Conservation (phyloP, 1,284 basidiomycete genomes). For the Trametes polyzona region DNA sequence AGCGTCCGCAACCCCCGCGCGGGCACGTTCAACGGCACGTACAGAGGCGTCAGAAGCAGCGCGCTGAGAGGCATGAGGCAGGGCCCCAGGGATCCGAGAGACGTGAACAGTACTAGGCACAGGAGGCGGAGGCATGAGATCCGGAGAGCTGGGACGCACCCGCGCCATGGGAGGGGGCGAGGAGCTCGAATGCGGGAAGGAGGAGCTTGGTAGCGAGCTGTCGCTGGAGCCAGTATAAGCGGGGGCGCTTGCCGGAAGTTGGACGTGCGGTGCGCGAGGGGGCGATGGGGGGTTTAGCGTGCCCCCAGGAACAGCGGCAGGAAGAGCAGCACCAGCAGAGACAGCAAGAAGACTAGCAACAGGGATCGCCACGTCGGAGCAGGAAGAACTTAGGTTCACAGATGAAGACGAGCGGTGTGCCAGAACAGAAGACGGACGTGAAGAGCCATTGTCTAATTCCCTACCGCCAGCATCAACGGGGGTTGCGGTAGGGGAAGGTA, state of each 20-base stretch:
- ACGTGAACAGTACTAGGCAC: slow-evolving; percentile 8
- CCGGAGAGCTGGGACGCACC: slow-evolving; percentile 6
- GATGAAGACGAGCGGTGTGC: slow-evolving; percentile 16
- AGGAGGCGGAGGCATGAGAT: slow-evolving; percentile 26
- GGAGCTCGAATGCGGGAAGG: slow-evolving; percentile 15
- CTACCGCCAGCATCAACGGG: neutral
- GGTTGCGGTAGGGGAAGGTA: neutral
- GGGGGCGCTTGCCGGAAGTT: too few species aligned
- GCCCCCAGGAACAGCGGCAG: neutral
- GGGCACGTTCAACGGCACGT: neutral
- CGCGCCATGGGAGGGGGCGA: slow-evolving; percentile 2
- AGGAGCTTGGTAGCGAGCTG: slow-evolving; percentile 13
- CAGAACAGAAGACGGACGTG: slow-evolving; percentile 22
- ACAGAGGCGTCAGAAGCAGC: neutral
- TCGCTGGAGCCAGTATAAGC: slow-evolving; percentile 18
- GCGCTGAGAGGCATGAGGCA: neutral
- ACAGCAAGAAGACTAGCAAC: neutral
- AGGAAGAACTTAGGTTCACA: neutral
- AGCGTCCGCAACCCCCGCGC: neutral
- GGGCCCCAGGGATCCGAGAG: neutral
- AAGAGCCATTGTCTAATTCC: neutral
- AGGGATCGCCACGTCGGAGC: neutral
- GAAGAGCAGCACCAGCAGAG: neutral
- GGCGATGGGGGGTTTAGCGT: neutral
- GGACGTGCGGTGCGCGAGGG: neutral